Evolutionary conservation across 2,329 filamentous ascomycete species (phyloP).

Genomic region (Beauveria varroae): DNA sequence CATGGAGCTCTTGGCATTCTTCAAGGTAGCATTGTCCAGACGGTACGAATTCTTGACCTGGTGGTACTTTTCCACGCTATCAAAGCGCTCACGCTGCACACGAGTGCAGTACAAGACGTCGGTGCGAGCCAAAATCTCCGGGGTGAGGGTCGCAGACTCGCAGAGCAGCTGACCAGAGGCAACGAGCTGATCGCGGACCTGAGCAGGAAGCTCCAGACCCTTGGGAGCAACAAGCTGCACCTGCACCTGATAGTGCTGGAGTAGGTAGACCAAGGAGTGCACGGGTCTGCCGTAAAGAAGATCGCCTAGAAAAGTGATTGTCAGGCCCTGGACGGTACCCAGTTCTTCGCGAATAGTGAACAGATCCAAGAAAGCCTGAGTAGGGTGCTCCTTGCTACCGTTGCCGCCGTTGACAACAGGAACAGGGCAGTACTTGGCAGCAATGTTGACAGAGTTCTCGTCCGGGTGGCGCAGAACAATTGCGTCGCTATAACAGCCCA

Average conservation of each 20-base stretch:
- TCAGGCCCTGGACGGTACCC: constrained; percentile 89
- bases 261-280: constrained; percentile 88
- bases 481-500: constrained; percentile 90
- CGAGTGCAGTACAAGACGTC: constrained; percentile 97
- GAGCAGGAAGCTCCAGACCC: constrained; percentile 66
- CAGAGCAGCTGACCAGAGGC: constrained; percentile 66
- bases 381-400: constrained; percentile 91
- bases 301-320: constrained; percentile 92
- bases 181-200: constrained; percentile 65
- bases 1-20: constrained; percentile 87
- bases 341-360: constrained; percentile 98
- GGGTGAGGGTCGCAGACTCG: constrained; percentile 72
- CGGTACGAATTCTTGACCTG: constrained; percentile 80
- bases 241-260: constrained; percentile 90
- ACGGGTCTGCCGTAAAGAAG: constrained; percentile 89
- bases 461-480: constrained; percentile 93
- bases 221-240: constrained; percentile 86
- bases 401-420: constrained; percentile 97
- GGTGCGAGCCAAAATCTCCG: constrained; percentile 75
- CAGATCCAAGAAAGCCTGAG: constrained; percentile 92
- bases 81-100: constrained; percentile 93
- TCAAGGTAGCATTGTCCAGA: constrained; percentile 83
- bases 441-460: constrained; percentile 70
- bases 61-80: constrained; percentile 74
- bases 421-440: constrained; percentile 79